Conservation (phyloP, 1,284 basidiomycete genomes). For the Heimioporus punctisporus region DNA sequence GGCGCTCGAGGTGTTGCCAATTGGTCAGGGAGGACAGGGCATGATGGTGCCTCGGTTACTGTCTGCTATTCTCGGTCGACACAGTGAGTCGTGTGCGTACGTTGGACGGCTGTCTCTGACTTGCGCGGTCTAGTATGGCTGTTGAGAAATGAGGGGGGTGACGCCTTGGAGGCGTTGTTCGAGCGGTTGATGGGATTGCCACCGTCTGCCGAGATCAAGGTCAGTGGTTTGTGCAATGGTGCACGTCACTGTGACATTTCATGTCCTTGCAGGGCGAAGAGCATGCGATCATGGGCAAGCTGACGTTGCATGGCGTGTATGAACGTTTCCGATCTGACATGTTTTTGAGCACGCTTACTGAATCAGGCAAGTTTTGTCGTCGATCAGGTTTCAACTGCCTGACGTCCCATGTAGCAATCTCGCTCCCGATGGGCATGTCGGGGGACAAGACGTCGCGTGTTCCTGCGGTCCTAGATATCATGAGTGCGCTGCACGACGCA, state of each 20-base stretch:
- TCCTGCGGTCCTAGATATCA: slow-evolving; percentile 60
- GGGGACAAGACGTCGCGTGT: slow-evolving; percentile 44
- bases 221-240: slow-evolving; percentile 24
- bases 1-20: slow-evolving; percentile 15
- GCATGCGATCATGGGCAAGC: slow-evolving; percentile 69
- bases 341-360: slow-evolving; percentile 84
- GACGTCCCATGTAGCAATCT: slow-evolving; percentile 61
- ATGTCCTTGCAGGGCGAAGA: slow-evolving; percentile 64
- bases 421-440: slow-evolving; percentile 80
- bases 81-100: slow-evolving; percentile 53
- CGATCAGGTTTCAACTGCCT: not conserved
- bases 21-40: slow-evolving; percentile 43
- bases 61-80: slow-evolving; percentile 70
- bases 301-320: slow-evolving; percentile 77
- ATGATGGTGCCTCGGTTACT: slow-evolving; percentile 69
- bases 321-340: slow-evolving; percentile 81
- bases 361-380: slow-evolving; percentile 67
- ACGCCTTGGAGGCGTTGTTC: slow-evolving; percentile 57
- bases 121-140: slow-evolving; percentile 63
- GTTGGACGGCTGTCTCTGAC: not conserved
- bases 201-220: slow-evolving; percentile 58
- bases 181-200: slow-evolving; percentile 63
- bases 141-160: slow-evolving; percentile 60
- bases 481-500: slow-evolving; percentile 62
- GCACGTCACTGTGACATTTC: not conserved